Conservation (phyloP, 106 monocot genomes). For the Apostasia shenzhenica region DNA sequence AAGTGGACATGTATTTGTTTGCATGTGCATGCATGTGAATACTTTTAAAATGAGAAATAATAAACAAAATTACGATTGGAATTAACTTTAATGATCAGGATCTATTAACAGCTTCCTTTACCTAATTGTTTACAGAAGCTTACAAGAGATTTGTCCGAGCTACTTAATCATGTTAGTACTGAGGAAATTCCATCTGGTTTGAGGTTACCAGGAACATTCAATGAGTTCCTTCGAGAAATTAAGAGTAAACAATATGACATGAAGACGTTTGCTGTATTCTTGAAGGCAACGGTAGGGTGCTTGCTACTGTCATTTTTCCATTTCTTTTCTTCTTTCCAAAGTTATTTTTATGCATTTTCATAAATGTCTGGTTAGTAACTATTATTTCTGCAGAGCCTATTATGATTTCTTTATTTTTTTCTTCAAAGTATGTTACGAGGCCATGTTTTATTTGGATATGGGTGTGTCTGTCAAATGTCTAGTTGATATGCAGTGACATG, state of each 20-base stretch:
- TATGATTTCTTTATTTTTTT: too few relatives aligned
- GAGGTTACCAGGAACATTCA: slow-evolving; percentile 62
- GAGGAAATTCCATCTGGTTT: slow-evolving; percentile 35
- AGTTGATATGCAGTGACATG: too few relatives aligned
- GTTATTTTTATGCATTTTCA: too few relatives aligned
- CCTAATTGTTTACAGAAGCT: slow-evolving; percentile 40
- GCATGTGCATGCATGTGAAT: background rate
- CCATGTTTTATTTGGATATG: too few relatives aligned
- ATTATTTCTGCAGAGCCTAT: too few relatives aligned
- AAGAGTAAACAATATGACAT: slow-evolving; percentile 72
- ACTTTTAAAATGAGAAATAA: background rate
- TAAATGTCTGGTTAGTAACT: too few relatives aligned
- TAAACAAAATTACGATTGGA: background rate
- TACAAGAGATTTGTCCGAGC: slow-evolving; percentile 61
- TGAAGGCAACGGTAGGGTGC: slow-evolving; percentile 75
- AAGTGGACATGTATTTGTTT: background rate
- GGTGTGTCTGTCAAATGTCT: too few relatives aligned
- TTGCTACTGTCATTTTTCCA: background rate
- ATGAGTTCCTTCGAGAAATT: slow-evolving; percentile 64
- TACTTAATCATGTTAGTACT: slow-evolving; percentile 51
- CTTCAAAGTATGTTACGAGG: too few relatives aligned
- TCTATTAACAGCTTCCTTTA: background rate
- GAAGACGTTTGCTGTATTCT: slow-evolving; percentile 61
- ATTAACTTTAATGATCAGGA: background rate
- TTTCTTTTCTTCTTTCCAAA: background rate